phyloP scores from a whole-genome alignment of 805 yeast species.

The Komagataella pastoris region DNA sequence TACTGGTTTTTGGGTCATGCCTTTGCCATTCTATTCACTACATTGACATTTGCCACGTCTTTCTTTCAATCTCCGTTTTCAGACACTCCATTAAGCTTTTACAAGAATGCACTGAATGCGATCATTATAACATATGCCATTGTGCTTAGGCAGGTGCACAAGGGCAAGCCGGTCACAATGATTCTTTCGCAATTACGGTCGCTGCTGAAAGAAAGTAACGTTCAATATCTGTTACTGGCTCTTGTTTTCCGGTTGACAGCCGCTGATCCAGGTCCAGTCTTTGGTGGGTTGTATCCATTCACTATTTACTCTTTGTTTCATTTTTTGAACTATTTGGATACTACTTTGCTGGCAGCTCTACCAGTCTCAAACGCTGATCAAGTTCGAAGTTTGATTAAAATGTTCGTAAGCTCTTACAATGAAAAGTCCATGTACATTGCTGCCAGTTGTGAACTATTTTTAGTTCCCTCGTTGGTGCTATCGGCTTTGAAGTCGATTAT shows the following conservation, averaged over 20 bases:
- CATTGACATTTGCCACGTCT: constrained; percentile 24
- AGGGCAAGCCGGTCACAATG: constrained; percentile 20
- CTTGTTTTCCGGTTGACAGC: constrained; percentile 26
- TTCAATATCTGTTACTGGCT: constrained; percentile 42
- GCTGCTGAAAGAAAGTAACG: constrained; percentile 39
- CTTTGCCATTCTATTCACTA: constrained; percentile 28
- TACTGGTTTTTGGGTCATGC: constrained; percentile 61
- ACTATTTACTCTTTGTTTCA: constrained; percentile 54
- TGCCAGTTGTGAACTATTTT: constrained; percentile 31
- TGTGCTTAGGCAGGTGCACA: constrained; percentile 47
- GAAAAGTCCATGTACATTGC: constrained; percentile 30
- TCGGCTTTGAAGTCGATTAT: constrained; percentile 28
- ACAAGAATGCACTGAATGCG: constrained; percentile 30
- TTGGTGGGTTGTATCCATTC: constrained; percentile 45
- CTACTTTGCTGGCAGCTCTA: constrained; percentile 35
- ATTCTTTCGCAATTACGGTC: constrained; percentile 14
- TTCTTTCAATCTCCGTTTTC: constrained; percentile 22
- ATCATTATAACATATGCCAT: constrained; percentile 48
- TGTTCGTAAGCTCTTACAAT: constrained; percentile 23
- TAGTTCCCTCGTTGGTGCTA: constrained; percentile 22
- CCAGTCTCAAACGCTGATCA: constrained; percentile 21
- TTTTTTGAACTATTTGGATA: constrained; percentile 43
- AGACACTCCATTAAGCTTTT: constrained; percentile 19
- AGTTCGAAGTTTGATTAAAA: constrained; percentile 13
- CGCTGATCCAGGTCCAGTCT: constrained; percentile 23